These are phyloP conservation scores for Claviceps cyperi DNA, from an alignment of 2,329 filamentous ascomycete species.

Conservation along the genomic window DNA sequence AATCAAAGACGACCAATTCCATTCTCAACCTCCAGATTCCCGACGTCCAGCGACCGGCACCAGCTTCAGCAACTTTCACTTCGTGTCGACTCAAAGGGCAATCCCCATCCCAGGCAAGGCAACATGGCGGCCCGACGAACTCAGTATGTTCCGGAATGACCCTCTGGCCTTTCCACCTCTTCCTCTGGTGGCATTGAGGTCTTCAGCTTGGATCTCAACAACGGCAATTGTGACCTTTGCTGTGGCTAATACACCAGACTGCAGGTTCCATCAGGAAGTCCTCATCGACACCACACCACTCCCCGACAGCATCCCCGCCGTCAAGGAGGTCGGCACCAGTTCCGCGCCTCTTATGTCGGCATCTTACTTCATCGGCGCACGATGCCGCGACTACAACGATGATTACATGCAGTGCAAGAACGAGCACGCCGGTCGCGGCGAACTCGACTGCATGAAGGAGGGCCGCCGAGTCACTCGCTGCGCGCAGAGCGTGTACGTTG, in stretches of 20 bases:
- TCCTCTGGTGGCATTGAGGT: background rate
- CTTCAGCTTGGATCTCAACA: too few species aligned
- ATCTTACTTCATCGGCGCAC: constrained; percentile 90
- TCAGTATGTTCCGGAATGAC: constrained; percentile 20
- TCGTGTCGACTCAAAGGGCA: constrained; percentile 13
- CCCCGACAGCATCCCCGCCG: constrained; percentile 78
- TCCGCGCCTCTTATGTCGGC: constrained; percentile 87
- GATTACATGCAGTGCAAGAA: constrained; percentile 99
- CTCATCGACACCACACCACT: constrained; percentile 94
- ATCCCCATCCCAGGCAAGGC: constrained; percentile 12
- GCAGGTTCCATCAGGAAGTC: constrained; percentile 84
- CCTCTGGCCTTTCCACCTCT: too few species aligned
- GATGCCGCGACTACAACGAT: constrained; percentile 92
- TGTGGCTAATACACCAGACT: constrained; percentile 16
- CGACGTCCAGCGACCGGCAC: constrained; percentile 1
- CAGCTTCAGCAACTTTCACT: constrained; percentile 14
- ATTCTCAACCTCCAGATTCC: constrained; percentile 23
- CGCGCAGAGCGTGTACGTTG: constrained; percentile 81
- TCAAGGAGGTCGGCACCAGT: constrained; percentile 83
- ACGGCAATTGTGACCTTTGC: background rate
- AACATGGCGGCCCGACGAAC: constrained; percentile 29
- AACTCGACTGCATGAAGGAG: constrained; percentile 91
- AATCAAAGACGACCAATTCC: constrained; percentile 26
- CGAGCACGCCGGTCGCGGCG: constrained; percentile 77
- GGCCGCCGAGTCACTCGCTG: constrained; percentile 92